Percentiles rank a stretch among this genome's conserved stretches.
Conservation (phyloP, 257 asterid species). For the Jacaranda copaia region DNA sequence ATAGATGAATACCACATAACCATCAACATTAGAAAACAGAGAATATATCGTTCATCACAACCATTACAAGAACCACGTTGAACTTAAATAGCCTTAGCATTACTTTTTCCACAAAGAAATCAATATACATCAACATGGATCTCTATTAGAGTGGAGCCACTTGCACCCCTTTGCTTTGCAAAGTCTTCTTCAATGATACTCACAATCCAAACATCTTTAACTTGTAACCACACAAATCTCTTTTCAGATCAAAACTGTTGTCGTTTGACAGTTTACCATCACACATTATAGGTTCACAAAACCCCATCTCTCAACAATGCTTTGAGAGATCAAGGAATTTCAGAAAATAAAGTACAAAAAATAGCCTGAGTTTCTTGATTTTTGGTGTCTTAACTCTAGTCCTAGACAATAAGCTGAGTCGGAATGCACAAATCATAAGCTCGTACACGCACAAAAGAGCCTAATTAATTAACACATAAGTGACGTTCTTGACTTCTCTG, state of each 20-base stretch:
- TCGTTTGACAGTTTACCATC: neutral
- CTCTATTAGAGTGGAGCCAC: neutral
- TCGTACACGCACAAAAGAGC: neutral
- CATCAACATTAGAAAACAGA: neutral
- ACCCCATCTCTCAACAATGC: too few relatives aligned
- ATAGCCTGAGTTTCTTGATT: neutral
- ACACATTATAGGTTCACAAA: neutral
- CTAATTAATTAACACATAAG: neutral
- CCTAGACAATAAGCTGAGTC: neutral
- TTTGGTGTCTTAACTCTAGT: neutral
- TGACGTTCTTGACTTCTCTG: neutral
- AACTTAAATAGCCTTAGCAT: conserved; percentile 5
- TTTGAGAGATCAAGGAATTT: too few relatives aligned
- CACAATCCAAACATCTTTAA: neutral
- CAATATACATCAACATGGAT: conserved; percentile 1
- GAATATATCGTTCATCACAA: conserved; percentile 22
- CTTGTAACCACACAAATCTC: neutral
- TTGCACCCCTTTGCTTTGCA: neutral
- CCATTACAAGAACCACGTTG: neutral
- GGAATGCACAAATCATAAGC: neutral
- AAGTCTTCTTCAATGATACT: conserved; percentile 5
- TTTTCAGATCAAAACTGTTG: conserved; percentile 12
- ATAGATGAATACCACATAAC: conserved; percentile 11
- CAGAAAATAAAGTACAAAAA: neutral
- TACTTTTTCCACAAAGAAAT: neutral